Evolutionary conservation across 2,329 filamentous ascomycete species (phyloP).

Genomic region (Aspergillus proliferans): DNA sequence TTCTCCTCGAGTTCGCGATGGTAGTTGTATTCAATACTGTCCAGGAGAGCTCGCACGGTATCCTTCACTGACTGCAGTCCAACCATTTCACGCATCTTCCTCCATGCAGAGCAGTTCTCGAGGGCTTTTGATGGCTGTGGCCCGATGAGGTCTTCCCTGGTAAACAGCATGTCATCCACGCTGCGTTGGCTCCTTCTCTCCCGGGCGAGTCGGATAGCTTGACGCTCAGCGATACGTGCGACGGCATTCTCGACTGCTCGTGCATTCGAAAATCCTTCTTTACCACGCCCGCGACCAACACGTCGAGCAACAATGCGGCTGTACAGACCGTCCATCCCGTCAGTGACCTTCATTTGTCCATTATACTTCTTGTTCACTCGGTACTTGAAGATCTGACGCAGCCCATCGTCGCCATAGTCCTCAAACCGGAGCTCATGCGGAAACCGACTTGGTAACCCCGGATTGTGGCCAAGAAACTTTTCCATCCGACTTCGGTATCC

Average conservation of each 20-base stretch:
- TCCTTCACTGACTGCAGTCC: constrained; percentile 60
- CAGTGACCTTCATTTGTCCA: constrained; percentile 54
- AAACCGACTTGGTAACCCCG: constrained; percentile 63
- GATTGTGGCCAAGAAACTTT: constrained; percentile 67
- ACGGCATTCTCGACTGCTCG: constrained; percentile 60
- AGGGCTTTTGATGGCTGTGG: constrained; percentile 56
- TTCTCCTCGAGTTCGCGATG: constrained; percentile 58
- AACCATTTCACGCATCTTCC: constrained; percentile 51
- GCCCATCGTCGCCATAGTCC: constrained; percentile 62
- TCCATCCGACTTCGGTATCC: constrained; percentile 73
- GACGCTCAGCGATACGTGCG: constrained; percentile 50
- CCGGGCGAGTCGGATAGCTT: constrained; percentile 50
- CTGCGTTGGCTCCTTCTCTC: constrained; percentile 38
- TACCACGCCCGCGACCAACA: constrained; percentile 56
- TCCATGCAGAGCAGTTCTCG: constrained; percentile 50
- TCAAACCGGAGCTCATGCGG: constrained; percentile 60
- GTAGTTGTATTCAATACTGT: constrained; percentile 60
- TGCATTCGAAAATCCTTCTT: constrained; percentile 67
- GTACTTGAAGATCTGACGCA: constrained; percentile 55
- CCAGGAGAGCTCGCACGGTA: constrained; percentile 53
- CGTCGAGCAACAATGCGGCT: constrained; percentile 57
- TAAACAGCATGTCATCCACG: constrained; percentile 56
- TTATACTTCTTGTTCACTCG: constrained; percentile 52
- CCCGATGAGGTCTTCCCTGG: constrained; percentile 64
- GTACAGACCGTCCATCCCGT: constrained; percentile 54